Evolutionary conservation across 2,329 filamentous ascomycete species (phyloP), one percentile per base, ranked within the genome.

Genomic region (Cladosporium cucumerinum): DNA sequence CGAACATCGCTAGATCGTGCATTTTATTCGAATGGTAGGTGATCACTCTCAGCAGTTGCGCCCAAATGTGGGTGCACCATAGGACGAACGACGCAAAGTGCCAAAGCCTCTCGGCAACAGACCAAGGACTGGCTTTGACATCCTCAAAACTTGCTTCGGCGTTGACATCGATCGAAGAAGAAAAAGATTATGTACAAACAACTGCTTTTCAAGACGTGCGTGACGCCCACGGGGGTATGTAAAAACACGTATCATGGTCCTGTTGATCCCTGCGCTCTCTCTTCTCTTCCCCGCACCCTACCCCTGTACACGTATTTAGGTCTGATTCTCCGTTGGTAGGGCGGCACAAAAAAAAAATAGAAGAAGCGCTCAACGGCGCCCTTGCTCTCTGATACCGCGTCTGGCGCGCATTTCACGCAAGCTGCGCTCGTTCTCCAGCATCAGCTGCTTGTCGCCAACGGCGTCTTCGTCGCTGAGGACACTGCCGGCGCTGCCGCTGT

Each of bases 361-460:
- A n/a, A n/a, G n/a, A 6, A 43, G 36, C 39, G 36, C 8, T 46
- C 39, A 46, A n/a, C 39, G 39, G 10, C 39, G 39, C 25, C 34
- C 30, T 49, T 61, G 34, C 23, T 62, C 60, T 14, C 60, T 26
- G 21, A 28, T 30, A 11, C 60, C 60, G 16, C 49, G 39, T n/a
- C 60, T 54, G 5, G 49, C 49, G 8, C 49, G 39, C 60, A 62
- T 55, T 7, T 21, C 16, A 6, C 32, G 34, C 48, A 62, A 28
- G 21, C 49, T 62, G 30, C 32, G 34, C 49, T 62, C 60, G 25
- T 62, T 62, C 25, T 62, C 60, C 10, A 28, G 11, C 49, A 30
- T 16, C 43, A 62, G 10, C 7, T 55, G 32, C 26, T 43, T 54
- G 6, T 62, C 60, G 16, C n/a, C 18, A 23, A 54, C 18, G 2